Percentiles rank a stretch among this genome's conserved stretches.
These are phyloP conservation scores for Neurospora sp. DNA, from an alignment of 495 filamentous ascomycete species.

Conservation along the genomic window DNA sequence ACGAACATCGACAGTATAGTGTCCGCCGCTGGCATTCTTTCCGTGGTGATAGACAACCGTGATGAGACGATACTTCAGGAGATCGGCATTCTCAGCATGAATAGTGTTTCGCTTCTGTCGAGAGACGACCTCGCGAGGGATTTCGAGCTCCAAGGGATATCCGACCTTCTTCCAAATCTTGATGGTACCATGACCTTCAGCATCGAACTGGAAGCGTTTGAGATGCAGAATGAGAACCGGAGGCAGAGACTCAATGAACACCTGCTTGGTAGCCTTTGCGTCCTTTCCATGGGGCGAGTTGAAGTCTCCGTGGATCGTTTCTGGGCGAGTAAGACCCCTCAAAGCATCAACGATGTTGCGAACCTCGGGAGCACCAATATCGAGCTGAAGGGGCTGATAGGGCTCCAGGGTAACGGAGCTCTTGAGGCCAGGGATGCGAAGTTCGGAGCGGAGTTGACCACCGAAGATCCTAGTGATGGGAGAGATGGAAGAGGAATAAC, in stretches of 20 bases:
- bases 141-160: constrained; percentile 88
- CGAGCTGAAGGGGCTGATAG: constrained; percentile 88
- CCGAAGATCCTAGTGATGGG: constrained; percentile 93
- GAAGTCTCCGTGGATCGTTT: constrained; percentile 81
- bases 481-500: constrained; percentile 57
- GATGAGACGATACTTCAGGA: constrained; percentile 73
- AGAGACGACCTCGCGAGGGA: constrained; percentile 87
- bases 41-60: constrained; percentile 97
- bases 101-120: constrained; percentile 56
- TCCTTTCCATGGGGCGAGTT: constrained; percentile 69
- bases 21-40: constrained; percentile 86
- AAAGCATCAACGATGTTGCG: constrained; percentile 88
- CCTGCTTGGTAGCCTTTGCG: constrained; percentile 76
- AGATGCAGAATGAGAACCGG: constrained; percentile 90
- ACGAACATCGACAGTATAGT: constrained; percentile 93
- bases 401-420: constrained; percentile 85
- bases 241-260: constrained; percentile 87
- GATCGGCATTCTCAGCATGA: constrained; percentile 46
- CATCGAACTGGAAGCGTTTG: constrained; percentile 95
- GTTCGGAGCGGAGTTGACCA: constrained; percentile 80
- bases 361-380: constrained; percentile 77
- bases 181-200: constrained; percentile 70
- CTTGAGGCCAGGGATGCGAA: constrained; percentile 78
- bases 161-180: constrained; percentile 99
- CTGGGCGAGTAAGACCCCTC: constrained; percentile 69